phyloP scores from a whole-genome alignment of 2,329 filamentous ascomycete genomes.

The Davidsoniella virescens region DNA sequence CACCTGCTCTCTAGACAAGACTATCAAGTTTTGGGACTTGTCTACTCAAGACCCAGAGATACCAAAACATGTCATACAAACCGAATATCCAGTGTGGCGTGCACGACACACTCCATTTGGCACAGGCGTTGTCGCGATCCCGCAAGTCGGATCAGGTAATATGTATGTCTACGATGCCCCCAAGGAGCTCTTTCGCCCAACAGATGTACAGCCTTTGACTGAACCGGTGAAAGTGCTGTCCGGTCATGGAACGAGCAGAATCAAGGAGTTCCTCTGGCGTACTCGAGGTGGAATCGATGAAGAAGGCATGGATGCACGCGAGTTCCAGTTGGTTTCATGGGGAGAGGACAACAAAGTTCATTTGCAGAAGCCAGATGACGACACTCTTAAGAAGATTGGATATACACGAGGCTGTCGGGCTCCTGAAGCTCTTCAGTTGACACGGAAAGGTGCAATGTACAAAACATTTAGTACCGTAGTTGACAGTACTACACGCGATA shows the following conservation, averaged over 20 bases:
- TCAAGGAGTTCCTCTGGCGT: slow-evolving; percentile 86
- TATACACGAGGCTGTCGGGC: slow-evolving; percentile 53
- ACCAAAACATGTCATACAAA: slow-evolving; percentile 62
- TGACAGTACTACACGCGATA: slow-evolving; percentile 38
- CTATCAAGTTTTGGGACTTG: slow-evolving; percentile 89
- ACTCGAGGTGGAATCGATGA: slow-evolving; percentile 51
- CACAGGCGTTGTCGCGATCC: slow-evolving; percentile 74
- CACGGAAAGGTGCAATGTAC: slow-evolving; percentile 70
- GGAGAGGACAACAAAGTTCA: slow-evolving; percentile 71
- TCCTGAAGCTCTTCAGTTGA: slow-evolving; percentile 50
- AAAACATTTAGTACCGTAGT: slow-evolving; percentile 68
- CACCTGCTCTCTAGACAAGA: slow-evolving; percentile 82
- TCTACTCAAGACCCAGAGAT: slow-evolving; percentile 32
- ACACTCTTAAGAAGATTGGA: slow-evolving; percentile 51
- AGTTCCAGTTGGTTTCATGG: slow-evolving; percentile 90
- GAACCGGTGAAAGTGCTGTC: slow-evolving; percentile 43
- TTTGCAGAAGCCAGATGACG: slow-evolving; percentile 54
- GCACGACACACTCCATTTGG: slow-evolving; percentile 86
- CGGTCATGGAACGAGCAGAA: slow-evolving; percentile 49
- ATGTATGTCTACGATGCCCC: slow-evolving; percentile 69
- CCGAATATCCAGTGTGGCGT: slow-evolving; percentile 78
- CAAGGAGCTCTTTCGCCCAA: slow-evolving; percentile 19
- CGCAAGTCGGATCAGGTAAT: slow-evolving; percentile 71
- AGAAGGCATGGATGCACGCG: slow-evolving; percentile 61
- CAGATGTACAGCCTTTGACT: slow-evolving; percentile 18